Percentiles rank a stretch among this genome's conserved stretches.
phyloP scores from a whole-genome alignment of 2,329 filamentous ascomycete genomes.

The Trichoderma cornu-damae region DNA sequence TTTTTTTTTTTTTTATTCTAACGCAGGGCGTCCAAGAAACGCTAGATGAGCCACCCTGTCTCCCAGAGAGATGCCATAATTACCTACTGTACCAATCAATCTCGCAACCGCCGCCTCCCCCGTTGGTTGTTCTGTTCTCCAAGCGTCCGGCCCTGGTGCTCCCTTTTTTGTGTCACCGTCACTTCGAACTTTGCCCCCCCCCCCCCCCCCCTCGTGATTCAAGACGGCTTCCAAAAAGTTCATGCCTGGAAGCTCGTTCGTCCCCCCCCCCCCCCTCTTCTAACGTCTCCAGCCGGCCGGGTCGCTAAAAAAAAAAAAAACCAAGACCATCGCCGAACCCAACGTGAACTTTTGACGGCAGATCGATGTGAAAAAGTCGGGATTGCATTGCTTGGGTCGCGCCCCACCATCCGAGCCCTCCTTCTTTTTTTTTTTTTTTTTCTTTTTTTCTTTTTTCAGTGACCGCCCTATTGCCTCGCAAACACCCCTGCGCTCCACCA shows the following conservation, averaged over 20 bases:
- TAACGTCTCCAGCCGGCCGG: constrained; percentile 9
- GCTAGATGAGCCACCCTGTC: too few species aligned
- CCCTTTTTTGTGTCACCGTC: background rate
- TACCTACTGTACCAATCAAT: too few species aligned
- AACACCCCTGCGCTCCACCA: constrained; percentile 3
- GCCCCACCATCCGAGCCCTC: too few species aligned
- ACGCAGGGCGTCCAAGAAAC: too few species aligned
- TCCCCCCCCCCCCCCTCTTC: background rate
- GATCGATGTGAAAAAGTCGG: constrained; percentile 10
- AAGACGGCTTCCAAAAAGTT: background rate
- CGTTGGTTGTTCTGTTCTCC: too few species aligned
- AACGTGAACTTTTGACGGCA: constrained; percentile 12
- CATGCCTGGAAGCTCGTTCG: too few species aligned
- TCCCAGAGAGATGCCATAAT: too few species aligned
- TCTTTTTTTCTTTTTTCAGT: constrained; percentile 11
- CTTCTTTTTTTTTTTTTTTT: background rate
- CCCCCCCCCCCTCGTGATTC: background rate
- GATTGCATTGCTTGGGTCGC: background rate
- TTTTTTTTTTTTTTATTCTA: too few species aligned
- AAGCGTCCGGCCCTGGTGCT: too few species aligned
- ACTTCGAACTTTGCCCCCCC: background rate
- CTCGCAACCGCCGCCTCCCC: too few species aligned
- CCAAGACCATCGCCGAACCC: constrained; percentile 10
- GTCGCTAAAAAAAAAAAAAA: constrained; percentile 8
- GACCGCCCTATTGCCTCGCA: constrained; percentile 16